Conservation (phyloP, 208 protist species). For the Balamuthia mandrillaris region DNA sequence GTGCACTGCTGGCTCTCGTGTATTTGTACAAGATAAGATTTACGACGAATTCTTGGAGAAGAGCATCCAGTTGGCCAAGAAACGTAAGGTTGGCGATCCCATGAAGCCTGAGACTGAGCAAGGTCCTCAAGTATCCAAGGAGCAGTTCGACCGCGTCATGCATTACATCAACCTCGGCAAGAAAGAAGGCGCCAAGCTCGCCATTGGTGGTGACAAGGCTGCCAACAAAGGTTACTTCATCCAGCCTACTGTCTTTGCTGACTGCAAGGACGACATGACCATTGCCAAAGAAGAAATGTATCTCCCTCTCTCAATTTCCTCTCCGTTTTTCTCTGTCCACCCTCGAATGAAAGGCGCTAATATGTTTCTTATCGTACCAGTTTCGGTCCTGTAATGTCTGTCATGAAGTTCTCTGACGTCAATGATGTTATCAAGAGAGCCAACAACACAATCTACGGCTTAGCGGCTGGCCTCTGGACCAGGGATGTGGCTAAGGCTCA, state of each 20-base stretch:
- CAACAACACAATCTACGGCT: slow-evolving; percentile 78
- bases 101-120: slow-evolving; percentile 60
- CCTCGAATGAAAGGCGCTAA: not conserved
- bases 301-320: not conserved
- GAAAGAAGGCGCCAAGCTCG: slow-evolving; percentile 74
- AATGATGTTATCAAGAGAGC: slow-evolving; percentile 77
- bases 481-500: not conserved
- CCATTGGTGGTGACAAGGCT: slow-evolving; percentile 62
- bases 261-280: slow-evolving; percentile 74
- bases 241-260: slow-evolving; percentile 77
- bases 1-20: slow-evolving; percentile 18
- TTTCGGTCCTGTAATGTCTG: slow-evolving; percentile 82
- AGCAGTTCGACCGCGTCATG: slow-evolving; percentile 75
- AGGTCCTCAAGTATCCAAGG: slow-evolving; percentile 59
- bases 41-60: slow-evolving; percentile 30
- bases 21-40: slow-evolving; percentile 10
- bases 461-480: slow-evolving; percentile 79
- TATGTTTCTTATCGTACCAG: slow-evolving; percentile 47
- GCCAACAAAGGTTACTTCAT: slow-evolving; percentile 79
- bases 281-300: slow-evolving; percentile 76
- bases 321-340: not conserved
- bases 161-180: slow-evolving; percentile 77
- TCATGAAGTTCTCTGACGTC: slow-evolving; percentile 79
- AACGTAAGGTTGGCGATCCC: slow-evolving; percentile 63
- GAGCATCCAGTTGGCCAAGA: slow-evolving; percentile 61